Base-by-base conservation (phyloP, 345 rosid species). In the Laguncularia racemosa region DNA sequence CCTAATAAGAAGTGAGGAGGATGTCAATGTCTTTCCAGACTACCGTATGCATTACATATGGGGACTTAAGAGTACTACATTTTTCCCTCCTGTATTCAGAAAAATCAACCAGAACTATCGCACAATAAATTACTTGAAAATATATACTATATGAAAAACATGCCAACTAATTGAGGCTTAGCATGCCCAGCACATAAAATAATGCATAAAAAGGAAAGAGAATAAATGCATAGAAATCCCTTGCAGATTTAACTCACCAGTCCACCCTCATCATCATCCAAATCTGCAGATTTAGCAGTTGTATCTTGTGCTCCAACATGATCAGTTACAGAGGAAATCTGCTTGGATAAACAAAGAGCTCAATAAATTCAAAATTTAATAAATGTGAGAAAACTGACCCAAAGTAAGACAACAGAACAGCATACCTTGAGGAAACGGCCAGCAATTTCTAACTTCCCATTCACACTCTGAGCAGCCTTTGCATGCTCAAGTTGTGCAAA, bases 191-290 rank as follows among this genome's bases (percentile, higher is more conserved):
- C 5, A 7, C 40, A 33, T 23, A 33, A 33, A 33, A 33, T 33
- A 33, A 6, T 6, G 40, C 40, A 33, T 1, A 33, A 33, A 1
- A 33, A 33, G 40, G 40, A 10, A 33, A 7, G 11, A 33, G 40
- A 33, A 33, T 7, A 13, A 19, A 28, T 8, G 6, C 14, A 51
- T 51, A 12, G 12, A 19, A 51, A 13, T 10, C 5, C 13, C 28
- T 51, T 6, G 16, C 20, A 20, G 4, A 53, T 19, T 52, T 12
- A 65, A 69, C 91, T 78, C 58, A 88, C 98, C 88, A 91, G 64
- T 46, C 98, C 98, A 60, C 96, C 96, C 48, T 91, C 98, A 71
- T 91, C 95, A 75, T 91, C 98, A 78, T 91, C 96, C 49, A 91
- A 82, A 72, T 91, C 96, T 1, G 95, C 89, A 75, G 96, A 81